Percentiles rank a stretch among this genome's conserved stretches.
These are phyloP conservation scores for Zanthoxylum bungeanum DNA, from an alignment of 345 rosid species.

Conservation along the genomic window DNA sequence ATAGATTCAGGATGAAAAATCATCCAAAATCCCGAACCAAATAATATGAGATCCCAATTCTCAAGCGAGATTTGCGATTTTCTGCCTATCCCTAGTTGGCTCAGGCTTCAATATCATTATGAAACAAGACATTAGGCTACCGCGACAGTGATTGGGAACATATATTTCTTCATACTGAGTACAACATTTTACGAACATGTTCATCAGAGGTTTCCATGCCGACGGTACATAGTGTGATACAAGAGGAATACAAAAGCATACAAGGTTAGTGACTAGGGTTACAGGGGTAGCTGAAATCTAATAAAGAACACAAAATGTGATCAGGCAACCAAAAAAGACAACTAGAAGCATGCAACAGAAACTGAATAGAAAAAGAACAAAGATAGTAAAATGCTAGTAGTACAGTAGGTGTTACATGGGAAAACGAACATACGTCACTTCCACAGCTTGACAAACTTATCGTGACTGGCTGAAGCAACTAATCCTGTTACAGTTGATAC, in stretches of 20 bases:
- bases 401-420: not conserved
- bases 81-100: too few species aligned
- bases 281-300: not conserved
- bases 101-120: not conserved
- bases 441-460: constrained; percentile 89
- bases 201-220: constrained; percentile 3
- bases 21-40: too few species aligned
- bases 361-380: not conserved
- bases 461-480: constrained; percentile 97
- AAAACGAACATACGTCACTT: constrained; percentile 35
- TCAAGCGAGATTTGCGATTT: too few species aligned
- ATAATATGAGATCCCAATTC: too few species aligned
- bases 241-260: constrained; percentile 18
- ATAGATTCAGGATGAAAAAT: too few species aligned
- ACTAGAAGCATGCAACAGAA: constrained; percentile 11
- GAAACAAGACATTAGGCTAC: not conserved
- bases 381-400: not conserved
- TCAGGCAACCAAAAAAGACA: constrained; percentile 7
- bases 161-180: not conserved
- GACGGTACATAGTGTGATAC: not conserved
- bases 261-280: constrained; percentile 23
- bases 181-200: not conserved
- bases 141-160: not conserved
- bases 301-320: constrained; percentile 9
- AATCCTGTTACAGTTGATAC: constrained; percentile 68